A percentile compares a stretch with the other conserved stretches of the same genome.
Conservation (phyloP, 2,329 filamentous ascomycete genomes). For the Pezicula neosporulosa region DNA sequence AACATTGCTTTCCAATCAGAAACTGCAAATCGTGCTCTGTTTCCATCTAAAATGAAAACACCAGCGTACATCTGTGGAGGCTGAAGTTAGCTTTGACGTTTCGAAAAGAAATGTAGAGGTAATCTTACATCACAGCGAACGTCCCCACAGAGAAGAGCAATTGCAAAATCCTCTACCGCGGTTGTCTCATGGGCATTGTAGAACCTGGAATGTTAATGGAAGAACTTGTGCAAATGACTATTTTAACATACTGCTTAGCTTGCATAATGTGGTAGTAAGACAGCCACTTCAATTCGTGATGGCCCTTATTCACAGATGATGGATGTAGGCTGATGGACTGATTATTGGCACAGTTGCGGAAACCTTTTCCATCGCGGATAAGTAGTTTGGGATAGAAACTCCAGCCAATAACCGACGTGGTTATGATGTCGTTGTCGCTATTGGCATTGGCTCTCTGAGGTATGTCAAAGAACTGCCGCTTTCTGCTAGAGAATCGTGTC, state of each 20-base stretch:
- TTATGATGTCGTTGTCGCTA: slow-evolving; percentile 75
- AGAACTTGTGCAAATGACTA: slow-evolving; percentile 2
- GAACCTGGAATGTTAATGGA: slow-evolving; percentile 44
- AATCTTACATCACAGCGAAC: slow-evolving; percentile 73
- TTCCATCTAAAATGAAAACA: slow-evolving; percentile 82
- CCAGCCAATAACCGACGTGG: slow-evolving; percentile 82
- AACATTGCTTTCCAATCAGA: slow-evolving; percentile 89
- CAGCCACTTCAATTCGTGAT: slow-evolving; percentile 69
- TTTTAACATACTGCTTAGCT: slow-evolving; percentile 62
- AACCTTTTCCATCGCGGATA: slow-evolving; percentile 77
- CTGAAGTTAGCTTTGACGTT: slow-evolving; percentile 7
- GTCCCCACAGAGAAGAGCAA: slow-evolving; percentile 84
- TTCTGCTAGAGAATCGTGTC: slow-evolving; percentile 61
- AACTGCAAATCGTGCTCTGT: slow-evolving; percentile 78
- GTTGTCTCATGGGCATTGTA: slow-evolving; percentile 91
- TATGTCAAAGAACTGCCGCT: slow-evolving; percentile 73
- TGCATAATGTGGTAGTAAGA: slow-evolving; percentile 99
- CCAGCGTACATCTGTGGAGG: slow-evolving; percentile 73
- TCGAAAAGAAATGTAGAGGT: not conserved
- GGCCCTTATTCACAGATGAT: slow-evolving; percentile 80
- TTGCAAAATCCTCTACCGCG: slow-evolving; percentile 74
- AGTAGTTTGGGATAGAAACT: slow-evolving; percentile 95
- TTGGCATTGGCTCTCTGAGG: slow-evolving; percentile 72
- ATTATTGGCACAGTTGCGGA: slow-evolving; percentile 90
- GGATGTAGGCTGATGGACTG: slow-evolving; percentile 85